Conservation (phyloP, 192 early-diverging fungal species). For the Helicostylum pulchrum region DNA sequence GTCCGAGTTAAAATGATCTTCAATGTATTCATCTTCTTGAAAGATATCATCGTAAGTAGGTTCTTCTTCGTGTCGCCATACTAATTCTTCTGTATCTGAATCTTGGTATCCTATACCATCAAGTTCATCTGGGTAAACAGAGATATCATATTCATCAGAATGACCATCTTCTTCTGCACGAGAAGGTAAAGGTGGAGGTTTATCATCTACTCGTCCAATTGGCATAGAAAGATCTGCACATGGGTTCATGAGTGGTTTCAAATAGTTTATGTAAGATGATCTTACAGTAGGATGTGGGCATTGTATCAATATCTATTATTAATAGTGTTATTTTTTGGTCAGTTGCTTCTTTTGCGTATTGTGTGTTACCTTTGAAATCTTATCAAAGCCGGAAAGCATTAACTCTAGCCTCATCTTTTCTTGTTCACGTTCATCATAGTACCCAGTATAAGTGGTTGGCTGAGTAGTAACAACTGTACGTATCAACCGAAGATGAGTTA, state of each 20-base stretch:
- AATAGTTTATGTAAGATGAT: slow-evolving; percentile 23
- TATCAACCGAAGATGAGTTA: slow-evolving; percentile 36
- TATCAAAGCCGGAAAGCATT: slow-evolving; percentile 40
- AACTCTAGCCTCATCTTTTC: slow-evolving; percentile 36
- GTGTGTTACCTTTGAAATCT: slow-evolving; percentile 32
- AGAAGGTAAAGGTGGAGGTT: neutral
- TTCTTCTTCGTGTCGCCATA: slow-evolving; percentile 15
- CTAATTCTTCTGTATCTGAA: neutral
- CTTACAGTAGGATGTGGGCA: slow-evolving; percentile 30
- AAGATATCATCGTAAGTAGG: slow-evolving; percentile 21
- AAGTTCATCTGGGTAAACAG: slow-evolving; percentile 3
- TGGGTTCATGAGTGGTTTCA: slow-evolving; percentile 22
- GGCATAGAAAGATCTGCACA: slow-evolving; percentile 13
- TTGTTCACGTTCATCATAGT: slow-evolving; percentile 23
- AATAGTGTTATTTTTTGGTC: neutral
- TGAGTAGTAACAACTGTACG: slow-evolving; percentile 33
- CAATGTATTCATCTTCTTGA: slow-evolving; percentile 12
- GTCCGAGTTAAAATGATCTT: slow-evolving; percentile 15
- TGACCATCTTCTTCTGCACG: neutral
- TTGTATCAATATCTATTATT: slow-evolving; percentile 18
- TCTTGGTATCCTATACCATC: slow-evolving; percentile 7
- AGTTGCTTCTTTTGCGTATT: neutral
- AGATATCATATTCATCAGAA: slow-evolving; percentile 7
- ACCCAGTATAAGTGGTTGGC: slow-evolving; percentile 28
- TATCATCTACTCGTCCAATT: neutral